Evolutionary conservation across 768 basidiomycete species (phyloP).

Genomic region (Mycena olivaceomarginata): DNA sequence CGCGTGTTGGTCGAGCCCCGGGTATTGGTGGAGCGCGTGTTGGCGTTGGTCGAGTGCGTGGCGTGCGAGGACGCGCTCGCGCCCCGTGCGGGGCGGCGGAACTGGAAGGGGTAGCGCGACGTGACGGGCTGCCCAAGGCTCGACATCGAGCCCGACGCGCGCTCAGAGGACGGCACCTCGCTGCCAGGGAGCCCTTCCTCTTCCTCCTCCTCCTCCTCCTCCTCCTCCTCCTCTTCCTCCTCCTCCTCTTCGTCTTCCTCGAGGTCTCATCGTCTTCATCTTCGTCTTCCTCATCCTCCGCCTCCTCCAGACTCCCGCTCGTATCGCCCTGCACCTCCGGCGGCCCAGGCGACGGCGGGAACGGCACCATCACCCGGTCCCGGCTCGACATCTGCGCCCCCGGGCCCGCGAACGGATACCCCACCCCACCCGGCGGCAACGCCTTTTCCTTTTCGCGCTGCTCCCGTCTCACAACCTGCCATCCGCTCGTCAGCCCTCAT

Average conservation of each 20-base stretch:
- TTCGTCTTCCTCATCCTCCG: constrained; percentile 47
- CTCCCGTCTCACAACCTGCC: constrained; percentile 58
- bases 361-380: constrained; percentile 74
- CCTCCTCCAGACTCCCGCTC: constrained; percentile 44
- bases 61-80: constrained; percentile 61
- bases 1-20: constrained; percentile 56
- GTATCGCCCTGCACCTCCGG: constrained; percentile 59
- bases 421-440: constrained; percentile 31
- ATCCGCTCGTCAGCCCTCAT: not conserved
- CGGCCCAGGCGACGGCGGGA: constrained; percentile 79
- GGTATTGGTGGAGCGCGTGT: constrained; percentile 55
- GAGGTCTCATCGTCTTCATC: constrained; percentile 46
- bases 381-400: constrained; percentile 77
- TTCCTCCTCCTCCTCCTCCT: constrained; percentile 67
- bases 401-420: constrained; percentile 82
- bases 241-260: constrained; percentile 43
- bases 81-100: constrained; percentile 72
- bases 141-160: constrained; percentile 90
- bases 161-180: constrained; percentile 72
- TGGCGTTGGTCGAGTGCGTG: constrained; percentile 60
- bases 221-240: constrained; percentile 57
- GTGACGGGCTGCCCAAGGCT: constrained; percentile 87
- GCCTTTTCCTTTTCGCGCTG: constrained; percentile 57
- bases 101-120: constrained; percentile 83
- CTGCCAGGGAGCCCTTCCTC: constrained; percentile 58